Conservation (phyloP, 805 yeast genomes). For the Yamadazyma takamatsuzukensis region DNA sequence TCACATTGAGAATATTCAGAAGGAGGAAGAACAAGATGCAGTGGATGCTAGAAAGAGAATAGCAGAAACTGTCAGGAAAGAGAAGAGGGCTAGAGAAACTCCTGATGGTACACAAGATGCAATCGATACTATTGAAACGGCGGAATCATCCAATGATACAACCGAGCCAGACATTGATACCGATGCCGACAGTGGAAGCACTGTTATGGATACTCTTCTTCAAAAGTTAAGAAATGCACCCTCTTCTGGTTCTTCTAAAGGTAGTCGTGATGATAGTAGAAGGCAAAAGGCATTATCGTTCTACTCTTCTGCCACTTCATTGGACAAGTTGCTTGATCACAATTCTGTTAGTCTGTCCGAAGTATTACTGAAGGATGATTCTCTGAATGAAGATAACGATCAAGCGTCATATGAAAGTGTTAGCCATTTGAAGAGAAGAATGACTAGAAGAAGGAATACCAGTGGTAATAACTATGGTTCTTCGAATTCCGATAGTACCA, state of each 20-base stretch:
- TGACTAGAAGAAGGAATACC: conserved; percentile 28
- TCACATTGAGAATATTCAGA: conserved; percentile 68
- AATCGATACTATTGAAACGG: conserved; percentile 7
- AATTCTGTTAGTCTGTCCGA: neutral
- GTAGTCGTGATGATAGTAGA: conserved; percentile 17
- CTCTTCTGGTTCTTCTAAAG: conserved; percentile 16
- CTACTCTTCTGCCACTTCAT: conserved; percentile 25
- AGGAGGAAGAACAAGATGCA: conserved; percentile 72
- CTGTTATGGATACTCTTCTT: conserved; percentile 30
- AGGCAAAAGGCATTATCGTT: conserved; percentile 32
- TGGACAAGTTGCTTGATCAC: conserved; percentile 15
- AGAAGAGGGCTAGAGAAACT: neutral
- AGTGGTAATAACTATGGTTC: conserved; percentile 9
- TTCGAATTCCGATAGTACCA: conserved; percentile 19
- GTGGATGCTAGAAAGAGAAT: conserved; percentile 34
- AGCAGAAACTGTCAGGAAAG: conserved; percentile 23
- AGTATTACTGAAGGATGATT: too few relatives aligned
- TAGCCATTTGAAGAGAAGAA: conserved; percentile 30
- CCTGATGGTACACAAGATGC: conserved; percentile 2
- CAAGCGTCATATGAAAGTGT: conserved; percentile 33
- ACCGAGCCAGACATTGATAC: conserved; percentile 8
- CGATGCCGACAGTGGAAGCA: conserved; percentile 14
- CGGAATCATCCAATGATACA: conserved; percentile 9
- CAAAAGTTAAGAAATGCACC: conserved; percentile 30
- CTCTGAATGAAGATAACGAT: neutral